Evolutionary conservation across 345 rosid genomes (phyloP), one percentile per base, ranked within the genome.

Genomic region (Microcos paniculata): DNA sequence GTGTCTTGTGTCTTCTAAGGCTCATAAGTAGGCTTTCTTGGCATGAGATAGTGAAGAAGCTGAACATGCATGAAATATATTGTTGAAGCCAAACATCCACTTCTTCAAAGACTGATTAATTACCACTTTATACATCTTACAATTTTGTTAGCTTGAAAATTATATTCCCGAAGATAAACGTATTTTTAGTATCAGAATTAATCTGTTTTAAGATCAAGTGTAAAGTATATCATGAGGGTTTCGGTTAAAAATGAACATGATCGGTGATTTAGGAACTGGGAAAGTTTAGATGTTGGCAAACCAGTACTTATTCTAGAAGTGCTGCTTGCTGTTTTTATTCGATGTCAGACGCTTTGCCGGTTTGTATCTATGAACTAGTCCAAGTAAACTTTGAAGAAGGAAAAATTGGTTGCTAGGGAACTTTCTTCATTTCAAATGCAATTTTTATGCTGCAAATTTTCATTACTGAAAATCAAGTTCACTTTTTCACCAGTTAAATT

Each of bases 401-500:
- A 26, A 16, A 58, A 42, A 57, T 31, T 13, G 40, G 40, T 45
- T 45, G 24, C 40, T 26, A 43, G 15, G n/a, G 10, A 28, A 73
- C 28, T 59, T 28, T 71, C 59, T 53, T 73, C n/a, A 11, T 56
- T 52, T 80, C 46, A 40, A n/a, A 45, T 70, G 30, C 61, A n/a
- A n/a, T 40, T 61, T 9, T 26, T 67, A 67, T 67, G 3, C 56
- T 61, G 57, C 46, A 38, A 30, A 38, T 42, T 52, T 53, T 18
- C 26, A 26, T 21, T 62, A 28, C 48, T 21, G 40, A 59, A 73
- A 38, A 53, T 35, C 43, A 8, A 62, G 51, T 38, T 52, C 71
- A 63, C 35, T 74, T 74, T 62, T 73, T 77, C 86, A 84, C 87
- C 72, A 26, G 73, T 84, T 80, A 81, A 73, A 45, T 80, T 87